A percentile compares a stretch with the other conserved stretches of the same genome.
Evolutionary conservation across 2,329 filamentous ascomycete genomes (phyloP).

Genomic region (Sarocladium kiliense): DNA sequence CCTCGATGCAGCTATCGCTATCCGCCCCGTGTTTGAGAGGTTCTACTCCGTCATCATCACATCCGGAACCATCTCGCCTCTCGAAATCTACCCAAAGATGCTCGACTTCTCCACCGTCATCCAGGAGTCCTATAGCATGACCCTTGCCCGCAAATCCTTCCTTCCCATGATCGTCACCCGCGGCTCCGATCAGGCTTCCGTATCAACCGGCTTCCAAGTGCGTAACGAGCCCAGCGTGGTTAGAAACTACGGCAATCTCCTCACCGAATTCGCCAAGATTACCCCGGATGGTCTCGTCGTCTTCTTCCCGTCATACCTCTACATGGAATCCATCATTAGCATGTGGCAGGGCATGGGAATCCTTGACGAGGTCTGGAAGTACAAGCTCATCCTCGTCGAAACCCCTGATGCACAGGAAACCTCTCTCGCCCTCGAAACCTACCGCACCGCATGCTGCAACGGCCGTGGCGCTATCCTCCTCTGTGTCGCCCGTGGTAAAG

Average conservation of each 20-base stretch:
- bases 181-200: slow-evolving; percentile 86
- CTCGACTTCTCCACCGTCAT: slow-evolving; percentile 87
- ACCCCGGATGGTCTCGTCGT: slow-evolving; percentile 98
- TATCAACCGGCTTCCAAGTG: slow-evolving; percentile 92
- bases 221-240: slow-evolving; percentile 96
- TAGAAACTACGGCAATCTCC: slow-evolving; percentile 86
- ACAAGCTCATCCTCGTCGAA: slow-evolving; percentile 96
- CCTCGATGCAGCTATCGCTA: slow-evolving; percentile 93
- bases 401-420: slow-evolving; percentile 97
- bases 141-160: slow-evolving; percentile 88
- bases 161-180: slow-evolving; percentile 96
- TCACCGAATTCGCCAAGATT: slow-evolving; percentile 93
- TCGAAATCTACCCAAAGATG: slow-evolving; percentile 99
- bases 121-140: slow-evolving; percentile 97
- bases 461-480: slow-evolving; percentile 88
- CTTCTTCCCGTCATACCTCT: slow-evolving; percentile 97
- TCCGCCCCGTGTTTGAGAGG: slow-evolving; percentile 93
- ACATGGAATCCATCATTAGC: slow-evolving; percentile 98
- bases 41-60: slow-evolving; percentile 99
- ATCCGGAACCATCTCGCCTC: slow-evolving; percentile 89
- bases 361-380: slow-evolving; percentile 96
- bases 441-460: slow-evolving; percentile 95
- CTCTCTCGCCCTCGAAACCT: slow-evolving; percentile 89
- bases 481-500: slow-evolving; percentile 94
- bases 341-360: slow-evolving; percentile 99